Conservation (phyloP, 352 stramenopile species). For the Globisporangium nunn region DNA sequence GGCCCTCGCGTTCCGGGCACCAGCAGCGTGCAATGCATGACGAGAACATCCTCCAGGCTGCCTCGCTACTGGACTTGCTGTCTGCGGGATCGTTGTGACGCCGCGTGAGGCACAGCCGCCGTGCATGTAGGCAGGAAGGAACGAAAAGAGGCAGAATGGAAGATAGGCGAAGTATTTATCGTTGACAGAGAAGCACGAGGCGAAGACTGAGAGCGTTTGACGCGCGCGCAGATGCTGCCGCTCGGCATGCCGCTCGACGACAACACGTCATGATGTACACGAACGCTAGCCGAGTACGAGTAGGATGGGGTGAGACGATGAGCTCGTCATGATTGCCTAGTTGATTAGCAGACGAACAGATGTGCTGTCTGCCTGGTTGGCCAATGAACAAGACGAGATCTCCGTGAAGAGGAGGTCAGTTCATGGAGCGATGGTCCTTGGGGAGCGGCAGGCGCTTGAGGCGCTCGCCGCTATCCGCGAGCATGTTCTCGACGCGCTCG, state of each 20-base stretch:
- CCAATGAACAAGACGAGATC: no score
- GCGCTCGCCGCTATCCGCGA: constrained; percentile 35
- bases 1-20: background rate
- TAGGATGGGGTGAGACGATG: background rate
- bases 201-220: background rate
- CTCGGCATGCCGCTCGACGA: constrained; percentile 3
- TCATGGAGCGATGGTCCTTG: constrained; percentile 12
- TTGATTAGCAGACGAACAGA: background rate
- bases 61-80: constrained; percentile 15
- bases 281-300: background rate
- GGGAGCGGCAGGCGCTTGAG: constrained; percentile 17
- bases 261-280: constrained; percentile 1
- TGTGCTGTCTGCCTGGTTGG: background rate
- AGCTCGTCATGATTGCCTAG: background rate
- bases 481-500: constrained; percentile 56
- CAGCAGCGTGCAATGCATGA: constrained; percentile 12
- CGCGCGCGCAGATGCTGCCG: background rate
- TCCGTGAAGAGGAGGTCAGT: background rate
- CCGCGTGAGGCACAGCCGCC: background rate
- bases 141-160: no score
- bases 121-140: no score
- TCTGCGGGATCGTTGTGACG: constrained; percentile 1
- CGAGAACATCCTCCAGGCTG: constrained; percentile 8
- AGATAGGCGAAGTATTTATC: background rate
- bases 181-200: background rate